Base-by-base conservation (phyloP, 108 stramenopile species). In the Discostella pseudostelligera region DNA sequence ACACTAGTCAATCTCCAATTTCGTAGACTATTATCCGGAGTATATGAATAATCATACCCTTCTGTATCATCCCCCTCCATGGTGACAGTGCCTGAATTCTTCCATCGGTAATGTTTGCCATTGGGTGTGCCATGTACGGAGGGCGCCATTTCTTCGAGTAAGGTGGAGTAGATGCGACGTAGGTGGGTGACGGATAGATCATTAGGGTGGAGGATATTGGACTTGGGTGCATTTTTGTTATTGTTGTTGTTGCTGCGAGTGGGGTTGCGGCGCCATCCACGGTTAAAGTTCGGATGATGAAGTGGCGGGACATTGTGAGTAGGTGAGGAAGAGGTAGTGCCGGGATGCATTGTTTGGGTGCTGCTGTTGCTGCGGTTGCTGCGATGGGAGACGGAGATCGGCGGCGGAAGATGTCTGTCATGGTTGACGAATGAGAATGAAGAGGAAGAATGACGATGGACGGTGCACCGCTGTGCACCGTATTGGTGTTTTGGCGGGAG, bases 91-190 rank as follows among this genome's bases (percentile, higher is more conserved):
- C 76, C 76, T 1, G 11, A 16, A 29, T 69, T 69, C 49, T 77
- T 77, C 76, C 76, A 77, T 12, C 68, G 48, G 14, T 58, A 43
- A 25, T 70, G 39, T 6, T 56, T 60, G 36, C 10, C 59, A 32
- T 20, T 6, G 3, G 50, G 48, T 22, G 65, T 75, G 10, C 61
- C 66, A 44, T 62, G 40, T 40, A 67, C 66, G n/a, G 29, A 13
- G 8, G 73, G 73, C 24, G 73, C 74, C 65, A 75, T 62, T 50
- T 75, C 74, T 51, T 75, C 66, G 19, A 75, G 50, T 0, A 75
- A 35, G 29, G 74, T 62, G 21, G 74, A 67, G 50, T 75, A 75
- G 1, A 75, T 13, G 19, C 47, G 54, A 35, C 74, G 74, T 12
- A 75, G 36, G 40, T 54, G 61, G 24, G 60, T 35, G 6, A 75